Conservation (phyloP, 805 yeast species). For the Millerozyma miso region DNA sequence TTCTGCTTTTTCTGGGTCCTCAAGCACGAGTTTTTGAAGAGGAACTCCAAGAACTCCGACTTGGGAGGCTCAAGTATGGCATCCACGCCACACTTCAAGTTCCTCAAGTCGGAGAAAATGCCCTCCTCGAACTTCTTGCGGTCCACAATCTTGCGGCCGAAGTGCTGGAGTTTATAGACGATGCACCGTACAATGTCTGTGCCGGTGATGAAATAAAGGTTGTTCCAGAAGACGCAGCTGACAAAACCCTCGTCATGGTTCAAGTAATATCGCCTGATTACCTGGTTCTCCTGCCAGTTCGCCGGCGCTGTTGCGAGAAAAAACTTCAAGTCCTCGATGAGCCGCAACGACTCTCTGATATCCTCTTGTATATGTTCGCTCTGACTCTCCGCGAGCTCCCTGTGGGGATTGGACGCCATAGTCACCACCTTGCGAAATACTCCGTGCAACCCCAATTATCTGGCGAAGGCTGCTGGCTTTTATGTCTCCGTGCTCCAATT, state of each 20-base stretch:
- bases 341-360: slow-evolving; percentile 47
- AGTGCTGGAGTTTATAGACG: slow-evolving; percentile 80
- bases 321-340: slow-evolving; percentile 75
- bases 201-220: slow-evolving; percentile 85
- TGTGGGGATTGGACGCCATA: background rate
- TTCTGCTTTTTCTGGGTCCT: slow-evolving; percentile 96
- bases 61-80: slow-evolving; percentile 86
- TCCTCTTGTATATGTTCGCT: slow-evolving; percentile 2
- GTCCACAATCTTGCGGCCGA: slow-evolving; percentile 81
- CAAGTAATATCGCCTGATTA: slow-evolving; percentile 77
- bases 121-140: slow-evolving; percentile 97
- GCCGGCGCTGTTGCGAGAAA: slow-evolving; percentile 93
- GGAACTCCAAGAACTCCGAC: slow-evolving; percentile 76
- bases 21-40: slow-evolving; percentile 80
- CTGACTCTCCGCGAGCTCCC: background rate
- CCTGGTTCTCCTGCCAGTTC: slow-evolving; percentile 85
- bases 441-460: background rate
- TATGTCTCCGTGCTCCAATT: background rate
- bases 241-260: slow-evolving; percentile 89
- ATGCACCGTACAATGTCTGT: slow-evolving; percentile 94
- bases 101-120: slow-evolving; percentile 83
- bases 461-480: background rate
- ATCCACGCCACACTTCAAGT: slow-evolving; percentile 79
- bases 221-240: slow-evolving; percentile 91
- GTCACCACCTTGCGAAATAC: background rate